Conservation (phyloP, 495 filamentous ascomycete genomes). For the Trichoderma orchidacearum region DNA sequence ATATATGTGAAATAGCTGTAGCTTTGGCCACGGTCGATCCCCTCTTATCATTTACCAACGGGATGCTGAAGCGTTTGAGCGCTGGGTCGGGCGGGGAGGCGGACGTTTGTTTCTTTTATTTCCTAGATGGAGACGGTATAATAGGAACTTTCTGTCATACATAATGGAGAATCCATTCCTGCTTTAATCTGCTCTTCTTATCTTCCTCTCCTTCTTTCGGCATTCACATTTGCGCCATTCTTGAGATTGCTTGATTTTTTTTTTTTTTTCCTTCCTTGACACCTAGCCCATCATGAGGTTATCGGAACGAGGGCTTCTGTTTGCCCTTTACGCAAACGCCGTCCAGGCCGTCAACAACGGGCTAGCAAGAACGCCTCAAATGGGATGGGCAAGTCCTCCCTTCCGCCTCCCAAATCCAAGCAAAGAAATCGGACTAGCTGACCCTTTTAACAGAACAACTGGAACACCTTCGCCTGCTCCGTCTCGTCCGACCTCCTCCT, state of each 20-base stretch:
- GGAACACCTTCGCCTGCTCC: slow-evolving; percentile 38
- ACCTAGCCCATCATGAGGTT: not conserved
- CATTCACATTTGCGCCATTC: not conserved
- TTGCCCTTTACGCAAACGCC: not conserved
- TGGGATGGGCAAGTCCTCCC: not conserved
- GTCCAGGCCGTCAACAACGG: not conserved
- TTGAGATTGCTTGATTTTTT: not conserved
- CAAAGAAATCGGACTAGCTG: too few relatives aligned
- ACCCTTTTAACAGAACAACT: slow-evolving; percentile 19
- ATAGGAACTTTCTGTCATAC: too few relatives aligned
- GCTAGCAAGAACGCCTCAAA: not conserved
- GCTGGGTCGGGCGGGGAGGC: too few relatives aligned
- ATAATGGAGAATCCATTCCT: too few relatives aligned
- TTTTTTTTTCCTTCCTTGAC: not conserved
- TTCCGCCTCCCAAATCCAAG: not conserved
- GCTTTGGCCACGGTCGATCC: too few relatives aligned
- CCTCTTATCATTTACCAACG: too few relatives aligned
- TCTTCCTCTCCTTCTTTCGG: too few relatives aligned
- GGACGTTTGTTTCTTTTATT: too few relatives aligned
- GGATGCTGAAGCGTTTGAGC: too few relatives aligned
- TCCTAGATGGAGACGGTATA: too few relatives aligned
- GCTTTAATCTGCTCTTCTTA: too few relatives aligned
- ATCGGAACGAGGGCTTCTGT: not conserved
- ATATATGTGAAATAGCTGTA: too few relatives aligned
- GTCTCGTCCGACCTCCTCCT: slow-evolving; percentile 34